Conservation (phyloP, 768 basidiomycete genomes). For the Xerocomus brunneocitrinus region DNA sequence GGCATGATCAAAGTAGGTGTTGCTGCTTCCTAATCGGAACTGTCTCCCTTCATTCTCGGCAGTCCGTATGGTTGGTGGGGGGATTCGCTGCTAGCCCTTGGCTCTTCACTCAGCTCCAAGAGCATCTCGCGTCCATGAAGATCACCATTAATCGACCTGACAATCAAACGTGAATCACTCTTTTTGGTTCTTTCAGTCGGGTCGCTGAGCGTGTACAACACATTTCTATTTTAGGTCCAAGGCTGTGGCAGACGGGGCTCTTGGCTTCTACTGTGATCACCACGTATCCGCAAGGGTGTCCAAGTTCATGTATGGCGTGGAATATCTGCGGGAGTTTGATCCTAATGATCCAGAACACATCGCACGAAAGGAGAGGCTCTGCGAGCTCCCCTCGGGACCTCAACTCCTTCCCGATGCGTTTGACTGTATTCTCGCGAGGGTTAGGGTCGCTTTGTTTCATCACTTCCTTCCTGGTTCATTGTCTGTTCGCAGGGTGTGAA, state of each 20-base stretch:
- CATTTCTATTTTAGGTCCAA: slow-evolving; percentile 54
- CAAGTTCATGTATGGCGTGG: slow-evolving; percentile 79
- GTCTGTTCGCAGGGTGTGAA: slow-evolving; percentile 47
- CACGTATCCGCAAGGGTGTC: slow-evolving; percentile 79
- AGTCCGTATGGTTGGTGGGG: slow-evolving; percentile 83
- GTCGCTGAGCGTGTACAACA: slow-evolving; percentile 5
- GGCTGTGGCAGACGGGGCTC: slow-evolving; percentile 79
- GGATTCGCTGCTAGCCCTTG: slow-evolving; percentile 82
- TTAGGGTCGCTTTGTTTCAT: slow-evolving; percentile 30
- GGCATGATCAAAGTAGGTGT: slow-evolving; percentile 57
- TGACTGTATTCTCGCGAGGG: slow-evolving; percentile 71
- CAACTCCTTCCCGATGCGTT: slow-evolving; percentile 78
- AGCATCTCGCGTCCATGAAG: slow-evolving; percentile 50
- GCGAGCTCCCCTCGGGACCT: slow-evolving; percentile 74
- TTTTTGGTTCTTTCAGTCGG: slow-evolving; percentile 4
- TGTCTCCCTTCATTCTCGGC: slow-evolving; percentile 9
- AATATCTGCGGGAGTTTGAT: slow-evolving; percentile 68
- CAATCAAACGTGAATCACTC: slow-evolving; percentile 60
- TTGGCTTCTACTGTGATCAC: slow-evolving; percentile 82
- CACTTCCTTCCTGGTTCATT: slow-evolving; percentile 5
- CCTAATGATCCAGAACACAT: slow-evolving; percentile 62
- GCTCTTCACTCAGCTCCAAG: slow-evolving; percentile 73
- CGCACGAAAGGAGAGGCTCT: slow-evolving; percentile 57
- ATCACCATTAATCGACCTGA: slow-evolving; percentile 72
- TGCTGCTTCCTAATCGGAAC: neutral